A percentile compares a stretch with the other conserved stretches of the same genome.
Conservation (phyloP, 805 yeast genomes). For the Candida silvatica region DNA sequence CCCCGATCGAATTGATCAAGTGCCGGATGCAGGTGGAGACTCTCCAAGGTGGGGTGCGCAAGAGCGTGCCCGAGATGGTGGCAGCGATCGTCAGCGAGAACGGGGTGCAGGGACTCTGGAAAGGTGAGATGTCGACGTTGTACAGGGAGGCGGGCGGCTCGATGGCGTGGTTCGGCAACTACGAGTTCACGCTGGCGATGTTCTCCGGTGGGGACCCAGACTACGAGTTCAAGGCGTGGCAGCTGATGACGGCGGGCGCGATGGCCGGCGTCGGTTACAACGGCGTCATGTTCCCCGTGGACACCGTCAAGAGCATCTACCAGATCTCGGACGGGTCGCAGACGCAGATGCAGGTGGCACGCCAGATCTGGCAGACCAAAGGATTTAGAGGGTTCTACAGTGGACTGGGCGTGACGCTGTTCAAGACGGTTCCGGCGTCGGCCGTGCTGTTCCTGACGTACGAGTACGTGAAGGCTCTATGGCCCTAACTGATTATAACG, state of each 20-base stretch:
- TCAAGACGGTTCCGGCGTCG: conserved; percentile 83
- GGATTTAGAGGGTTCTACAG: conserved; percentile 72
- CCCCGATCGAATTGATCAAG: conserved; percentile 89
- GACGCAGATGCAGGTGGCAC: conserved; percentile 29
- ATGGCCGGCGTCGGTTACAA: conserved; percentile 80
- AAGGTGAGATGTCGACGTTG: conserved; percentile 76
- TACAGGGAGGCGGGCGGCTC: conserved; percentile 84
- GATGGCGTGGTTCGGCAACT: conserved; percentile 90
- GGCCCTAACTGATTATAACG: conserved; percentile 9
- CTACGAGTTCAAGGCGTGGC: conserved; percentile 32
- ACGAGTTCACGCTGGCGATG: conserved; percentile 44
- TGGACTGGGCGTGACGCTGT: conserved; percentile 75
- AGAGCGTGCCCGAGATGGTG: conserved; percentile 27
- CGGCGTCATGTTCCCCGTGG: conserved; percentile 77
- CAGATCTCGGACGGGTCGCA: conserved; percentile 39
- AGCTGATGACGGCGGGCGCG: conserved; percentile 72
- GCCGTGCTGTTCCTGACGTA: conserved; percentile 79
- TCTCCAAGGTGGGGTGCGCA: conserved; percentile 18
- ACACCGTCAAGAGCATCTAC: conserved; percentile 80
- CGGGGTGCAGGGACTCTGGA: conserved; percentile 77
- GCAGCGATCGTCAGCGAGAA: conserved; percentile 29
- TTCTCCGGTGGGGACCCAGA: conserved; percentile 21
- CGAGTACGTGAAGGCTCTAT: conserved; percentile 42
- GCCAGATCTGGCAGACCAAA: conserved; percentile 33
- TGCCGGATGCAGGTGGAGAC: conserved; percentile 76